Conservation (phyloP, 495 filamentous ascomycete species). For the Darksidea phi region DNA sequence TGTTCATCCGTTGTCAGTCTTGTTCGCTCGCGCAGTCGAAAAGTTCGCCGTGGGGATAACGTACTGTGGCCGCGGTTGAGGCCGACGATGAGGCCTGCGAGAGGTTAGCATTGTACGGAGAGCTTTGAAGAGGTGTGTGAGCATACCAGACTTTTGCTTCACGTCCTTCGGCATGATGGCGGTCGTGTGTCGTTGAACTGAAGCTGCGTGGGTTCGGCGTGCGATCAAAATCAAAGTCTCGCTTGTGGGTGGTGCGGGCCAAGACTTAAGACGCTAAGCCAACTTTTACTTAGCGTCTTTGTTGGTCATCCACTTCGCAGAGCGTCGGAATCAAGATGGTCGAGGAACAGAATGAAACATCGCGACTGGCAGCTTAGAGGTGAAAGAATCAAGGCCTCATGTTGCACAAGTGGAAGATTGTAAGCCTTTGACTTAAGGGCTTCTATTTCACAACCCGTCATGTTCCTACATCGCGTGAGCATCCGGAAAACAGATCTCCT, state of each 20-base stretch:
- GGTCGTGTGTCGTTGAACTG: constrained; percentile 27
- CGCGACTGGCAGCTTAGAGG: no score
- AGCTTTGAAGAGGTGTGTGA: background rate
- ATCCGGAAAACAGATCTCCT: no score
- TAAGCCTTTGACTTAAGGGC: no score
- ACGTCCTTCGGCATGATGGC: constrained; percentile 35
- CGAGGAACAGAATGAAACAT: no score
- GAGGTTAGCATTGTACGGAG: constrained; percentile 5
- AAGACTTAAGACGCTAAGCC: constrained; percentile 11
- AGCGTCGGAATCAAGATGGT: no score
- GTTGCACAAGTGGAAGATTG: no score
- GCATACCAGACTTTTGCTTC: constrained; percentile 29
- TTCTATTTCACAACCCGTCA: no score
- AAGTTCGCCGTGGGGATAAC: constrained; percentile 37
- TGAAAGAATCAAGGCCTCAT: no score
- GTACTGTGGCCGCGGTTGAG: constrained; percentile 87
- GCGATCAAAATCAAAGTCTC: constrained; percentile 20
- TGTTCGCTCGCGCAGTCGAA: background rate
- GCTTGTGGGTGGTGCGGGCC: constrained; percentile 16
- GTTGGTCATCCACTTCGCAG: no score
- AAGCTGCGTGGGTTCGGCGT: constrained; percentile 7
- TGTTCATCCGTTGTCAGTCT: constrained; percentile 48
- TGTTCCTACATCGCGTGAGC: no score
- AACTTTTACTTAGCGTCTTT: background rate
- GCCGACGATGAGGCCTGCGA: constrained; percentile 50